Conservation (phyloP, 345 rosid species). For the Erodium maritimum region DNA sequence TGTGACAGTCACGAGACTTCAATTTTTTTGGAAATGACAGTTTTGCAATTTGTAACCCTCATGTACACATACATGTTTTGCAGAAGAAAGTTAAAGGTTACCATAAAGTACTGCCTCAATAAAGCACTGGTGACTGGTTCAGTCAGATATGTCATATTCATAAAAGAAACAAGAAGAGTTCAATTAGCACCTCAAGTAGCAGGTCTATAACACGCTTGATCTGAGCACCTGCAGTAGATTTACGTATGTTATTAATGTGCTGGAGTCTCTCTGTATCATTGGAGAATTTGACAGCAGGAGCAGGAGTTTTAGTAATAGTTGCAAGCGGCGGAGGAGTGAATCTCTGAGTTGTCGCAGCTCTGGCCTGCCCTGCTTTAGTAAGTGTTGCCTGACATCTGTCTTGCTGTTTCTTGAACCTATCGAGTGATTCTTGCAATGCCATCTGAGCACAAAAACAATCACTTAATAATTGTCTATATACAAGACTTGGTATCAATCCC, state of each 20-base stretch:
- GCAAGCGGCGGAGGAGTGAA: conserved; percentile 20
- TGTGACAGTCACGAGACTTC: no score
- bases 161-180: background rate
- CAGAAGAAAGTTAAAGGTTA: no score
- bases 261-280: conserved; percentile 68
- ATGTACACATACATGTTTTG: no score
- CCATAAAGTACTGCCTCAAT: no score
- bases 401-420: conserved; percentile 67
- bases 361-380: conserved; percentile 29
- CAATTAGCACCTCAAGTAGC: conserved; percentile 30
- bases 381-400: conserved; percentile 59
- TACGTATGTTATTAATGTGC: conserved; percentile 44
- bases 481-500: background rate
- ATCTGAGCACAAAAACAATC: conserved; percentile 20
- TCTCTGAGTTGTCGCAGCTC: conserved; percentile 15
- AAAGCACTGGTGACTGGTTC: no score
- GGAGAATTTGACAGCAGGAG: conserved; percentile 52
- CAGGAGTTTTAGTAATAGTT: conserved; percentile 26
- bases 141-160: background rate
- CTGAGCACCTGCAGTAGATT: conserved; percentile 76
- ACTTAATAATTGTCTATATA: background rate
- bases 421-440: conserved; percentile 52
- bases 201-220: conserved; percentile 82
- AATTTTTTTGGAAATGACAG: no score
- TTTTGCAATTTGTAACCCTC: no score